phyloP scores from a whole-genome alignment of 768 basidiomycete genomes.

The Dentipellis fragilis region DNA sequence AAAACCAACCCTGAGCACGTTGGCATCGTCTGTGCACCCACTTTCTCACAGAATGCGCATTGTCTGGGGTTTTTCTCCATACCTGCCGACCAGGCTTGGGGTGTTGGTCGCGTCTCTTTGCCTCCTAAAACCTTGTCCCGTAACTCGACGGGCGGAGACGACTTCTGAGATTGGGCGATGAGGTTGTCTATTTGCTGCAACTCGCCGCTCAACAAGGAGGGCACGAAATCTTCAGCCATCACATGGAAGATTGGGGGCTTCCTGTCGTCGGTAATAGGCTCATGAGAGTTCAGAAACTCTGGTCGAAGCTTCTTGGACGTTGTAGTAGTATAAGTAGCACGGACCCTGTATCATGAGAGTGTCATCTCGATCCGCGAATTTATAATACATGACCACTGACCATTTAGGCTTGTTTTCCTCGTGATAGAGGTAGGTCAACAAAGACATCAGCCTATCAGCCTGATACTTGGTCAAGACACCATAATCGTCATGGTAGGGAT shows the following conservation, averaged over 20 bases:
- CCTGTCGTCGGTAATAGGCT: constrained; percentile 11
- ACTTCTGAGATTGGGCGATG: constrained; percentile 5
- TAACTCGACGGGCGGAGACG: constrained; percentile 6
- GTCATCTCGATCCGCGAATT: neutral
- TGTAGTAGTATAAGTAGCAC: constrained; percentile 20
- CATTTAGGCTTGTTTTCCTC: constrained; percentile 11
- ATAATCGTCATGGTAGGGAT: constrained; percentile 23
- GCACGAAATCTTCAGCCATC: constrained; percentile 16
- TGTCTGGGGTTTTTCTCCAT: constrained; percentile 14
- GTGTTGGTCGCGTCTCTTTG: constrained; percentile 14
- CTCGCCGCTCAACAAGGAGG: constrained; percentile 18
- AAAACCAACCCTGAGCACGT: constrained; percentile 9
- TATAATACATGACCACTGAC: neutral
- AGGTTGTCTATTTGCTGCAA: constrained; percentile 23
- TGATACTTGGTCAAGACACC: constrained; percentile 23
- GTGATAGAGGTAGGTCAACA: constrained; percentile 20
- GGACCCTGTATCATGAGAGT: constrained; percentile 8
- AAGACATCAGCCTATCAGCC: constrained; percentile 23
- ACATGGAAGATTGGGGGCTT: constrained; percentile 16
- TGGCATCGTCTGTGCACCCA: constrained; percentile 10
- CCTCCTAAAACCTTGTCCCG: constrained; percentile 14
- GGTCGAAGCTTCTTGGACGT: neutral
- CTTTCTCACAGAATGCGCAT: constrained; percentile 16
- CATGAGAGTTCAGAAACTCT: neutral
- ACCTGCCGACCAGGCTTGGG: constrained; percentile 1